phyloP scores from a whole-genome alignment of 345 rosid genomes.

The Acer negundo region DNA sequence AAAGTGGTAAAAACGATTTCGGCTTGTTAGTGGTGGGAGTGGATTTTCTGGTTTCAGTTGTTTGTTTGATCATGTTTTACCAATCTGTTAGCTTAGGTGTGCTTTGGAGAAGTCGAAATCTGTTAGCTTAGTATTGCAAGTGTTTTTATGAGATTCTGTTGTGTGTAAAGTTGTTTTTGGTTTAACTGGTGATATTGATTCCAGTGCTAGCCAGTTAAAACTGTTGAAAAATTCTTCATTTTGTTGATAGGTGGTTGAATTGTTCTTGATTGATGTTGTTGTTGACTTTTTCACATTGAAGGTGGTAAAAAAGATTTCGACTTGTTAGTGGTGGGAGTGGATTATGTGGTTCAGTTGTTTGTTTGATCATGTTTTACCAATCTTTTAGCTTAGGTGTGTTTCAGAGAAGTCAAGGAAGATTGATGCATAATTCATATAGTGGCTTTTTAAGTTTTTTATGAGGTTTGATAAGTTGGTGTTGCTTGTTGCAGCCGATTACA shows the following conservation, averaged over 20 bases:
- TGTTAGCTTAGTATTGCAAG: too few relatives aligned
- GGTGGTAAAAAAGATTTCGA: not conserved
- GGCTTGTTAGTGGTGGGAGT: not conserved
- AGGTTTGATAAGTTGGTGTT: conserved; percentile 6
- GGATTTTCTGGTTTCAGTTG: not conserved
- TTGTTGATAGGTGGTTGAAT: not conserved
- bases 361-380: not conserved
- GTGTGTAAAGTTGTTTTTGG: too few relatives aligned
- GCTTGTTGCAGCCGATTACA: conserved; percentile 66
- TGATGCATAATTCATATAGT: not conserved
- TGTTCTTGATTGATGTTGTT: not conserved
- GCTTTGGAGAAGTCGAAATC: not conserved
- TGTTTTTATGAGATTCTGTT: too few relatives aligned
- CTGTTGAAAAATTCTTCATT: not conserved
- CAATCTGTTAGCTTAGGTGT: not conserved
- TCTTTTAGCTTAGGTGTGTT: not conserved
- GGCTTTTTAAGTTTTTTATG: not conserved
- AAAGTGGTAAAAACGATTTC: not conserved
- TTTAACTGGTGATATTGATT: too few relatives aligned
- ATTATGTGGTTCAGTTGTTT: not conserved
- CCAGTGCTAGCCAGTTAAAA: not conserved
- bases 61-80: not conserved
- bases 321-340: not conserved
- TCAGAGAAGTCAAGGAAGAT: not conserved
- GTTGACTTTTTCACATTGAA: not conserved